These are phyloP conservation scores for Salix brachista DNA, from an alignment of 345 rosid species.

Conservation along the genomic window DNA sequence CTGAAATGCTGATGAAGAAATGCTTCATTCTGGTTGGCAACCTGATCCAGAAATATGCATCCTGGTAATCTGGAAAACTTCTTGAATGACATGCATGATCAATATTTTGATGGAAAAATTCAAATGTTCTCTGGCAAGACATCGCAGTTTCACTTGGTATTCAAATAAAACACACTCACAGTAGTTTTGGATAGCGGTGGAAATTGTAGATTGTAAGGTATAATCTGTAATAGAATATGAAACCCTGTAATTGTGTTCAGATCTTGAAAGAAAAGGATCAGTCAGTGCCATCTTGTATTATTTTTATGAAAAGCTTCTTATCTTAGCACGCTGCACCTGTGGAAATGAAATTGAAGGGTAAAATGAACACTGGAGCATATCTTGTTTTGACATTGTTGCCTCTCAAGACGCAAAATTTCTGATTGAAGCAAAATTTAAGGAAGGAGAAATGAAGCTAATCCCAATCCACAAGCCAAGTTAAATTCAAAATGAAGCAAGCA, in stretches of 20 bases:
- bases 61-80: conserved; percentile 19
- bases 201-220: background rate
- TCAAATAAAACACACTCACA: background rate
- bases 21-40: conserved; percentile 44
- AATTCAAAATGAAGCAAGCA: background rate
- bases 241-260: background rate
- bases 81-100: background rate
- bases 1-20: conserved; percentile 58
- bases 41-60: conserved; percentile 56
- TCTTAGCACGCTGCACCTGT: background rate
- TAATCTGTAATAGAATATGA: background rate
- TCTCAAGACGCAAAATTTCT: no score
- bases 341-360: no score
- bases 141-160: no score
- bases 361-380: no score
- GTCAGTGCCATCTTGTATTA: background rate
- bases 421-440: background rate
- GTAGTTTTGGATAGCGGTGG: background rate
- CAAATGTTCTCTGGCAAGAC: background rate
- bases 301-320: background rate
- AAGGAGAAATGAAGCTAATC: background rate
- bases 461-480: background rate
- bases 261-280: background rate
- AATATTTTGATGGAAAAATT: background rate
- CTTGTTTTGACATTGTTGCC: no score